A percentile compares a stretch with the other conserved stretches of the same genome.
phyloP scores from a whole-genome alignment of 1,284 basidiomycete genomes.

The Ceratobasidium sp. region DNA sequence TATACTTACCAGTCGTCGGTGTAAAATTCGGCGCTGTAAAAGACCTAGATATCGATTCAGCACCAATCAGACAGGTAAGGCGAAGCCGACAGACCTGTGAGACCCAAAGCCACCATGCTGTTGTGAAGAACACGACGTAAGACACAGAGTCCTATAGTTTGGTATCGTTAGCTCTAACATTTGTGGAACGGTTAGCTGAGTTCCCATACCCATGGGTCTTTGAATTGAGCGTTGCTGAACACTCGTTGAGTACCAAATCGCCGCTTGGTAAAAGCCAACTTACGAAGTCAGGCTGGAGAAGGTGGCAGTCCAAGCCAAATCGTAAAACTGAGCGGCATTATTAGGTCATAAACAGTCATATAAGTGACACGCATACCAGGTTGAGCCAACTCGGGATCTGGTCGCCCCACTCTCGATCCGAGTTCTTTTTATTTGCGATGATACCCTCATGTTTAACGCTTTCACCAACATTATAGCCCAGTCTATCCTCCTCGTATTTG shows the following conservation, averaged over 20 bases:
- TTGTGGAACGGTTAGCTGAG: background rate
- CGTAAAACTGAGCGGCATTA: conserved; percentile 11
- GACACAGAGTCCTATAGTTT: conserved; percentile 21
- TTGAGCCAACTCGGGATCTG: conserved; percentile 26
- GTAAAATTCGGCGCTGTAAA: conserved; percentile 39
- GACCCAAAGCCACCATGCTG: conserved; percentile 43
- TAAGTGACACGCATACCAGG: background rate
- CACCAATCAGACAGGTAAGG: background rate
- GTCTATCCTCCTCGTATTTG: background rate
- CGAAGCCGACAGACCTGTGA: conserved; percentile 2
- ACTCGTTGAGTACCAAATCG: background rate
- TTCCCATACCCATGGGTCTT: conserved; percentile 19
- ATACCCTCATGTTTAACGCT: background rate
- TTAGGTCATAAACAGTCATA: background rate
- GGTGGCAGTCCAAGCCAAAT: conserved; percentile 20
- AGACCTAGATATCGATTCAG: background rate
- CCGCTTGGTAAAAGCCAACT: background rate
- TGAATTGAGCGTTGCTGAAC: conserved; percentile 24
- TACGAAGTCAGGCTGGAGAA: conserved; percentile 33
- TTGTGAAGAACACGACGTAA: conserved; percentile 21
- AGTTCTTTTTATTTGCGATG: conserved; percentile 1
- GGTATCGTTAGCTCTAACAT: background rate
- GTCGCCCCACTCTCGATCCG: conserved; percentile 27
- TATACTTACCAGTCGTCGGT: conserved; percentile 33
- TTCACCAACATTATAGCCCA: background rate